Conservation (phyloP, 2,329 filamentous ascomycete genomes). For the Drechslerella coelobrocha region DNA sequence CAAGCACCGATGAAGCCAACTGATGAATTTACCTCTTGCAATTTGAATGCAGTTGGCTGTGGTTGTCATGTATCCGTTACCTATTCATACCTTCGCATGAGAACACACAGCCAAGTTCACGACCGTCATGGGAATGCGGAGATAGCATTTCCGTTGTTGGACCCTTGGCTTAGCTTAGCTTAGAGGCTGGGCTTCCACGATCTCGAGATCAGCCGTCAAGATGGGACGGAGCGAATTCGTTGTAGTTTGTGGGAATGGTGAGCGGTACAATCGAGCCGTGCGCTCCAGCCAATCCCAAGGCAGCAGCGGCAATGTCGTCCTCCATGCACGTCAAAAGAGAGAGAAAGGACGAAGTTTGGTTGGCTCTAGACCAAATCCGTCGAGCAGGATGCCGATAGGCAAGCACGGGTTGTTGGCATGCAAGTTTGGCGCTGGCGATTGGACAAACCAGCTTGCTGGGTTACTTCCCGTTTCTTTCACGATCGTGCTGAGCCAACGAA, state of each 20-base stretch:
- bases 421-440: slow-evolving; percentile 2
- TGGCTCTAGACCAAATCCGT: slow-evolving; percentile 7
- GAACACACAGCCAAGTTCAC: too few species aligned
- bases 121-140: neutral
- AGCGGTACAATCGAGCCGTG: neutral
- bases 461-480: neutral
- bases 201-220: neutral
- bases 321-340: neutral
- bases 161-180: too few species aligned
- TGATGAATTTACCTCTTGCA: too few species aligned
- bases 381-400: neutral
- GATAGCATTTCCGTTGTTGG: neutral
- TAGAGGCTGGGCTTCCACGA: neutral
- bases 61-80: too few species aligned
- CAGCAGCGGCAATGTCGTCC: neutral
- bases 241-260: neutral
- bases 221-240: neutral
- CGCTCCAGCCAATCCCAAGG: neutral
- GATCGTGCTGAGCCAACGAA: neutral
- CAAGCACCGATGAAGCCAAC: too few species aligned
- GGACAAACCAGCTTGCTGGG: slow-evolving; percentile 2
- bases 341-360: neutral
- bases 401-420: neutral
- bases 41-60: too few species aligned
- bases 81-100: too few species aligned